Conservation (phyloP, 2,329 filamentous ascomycete genomes). For the Myriosclerotinia duriaeana region DNA sequence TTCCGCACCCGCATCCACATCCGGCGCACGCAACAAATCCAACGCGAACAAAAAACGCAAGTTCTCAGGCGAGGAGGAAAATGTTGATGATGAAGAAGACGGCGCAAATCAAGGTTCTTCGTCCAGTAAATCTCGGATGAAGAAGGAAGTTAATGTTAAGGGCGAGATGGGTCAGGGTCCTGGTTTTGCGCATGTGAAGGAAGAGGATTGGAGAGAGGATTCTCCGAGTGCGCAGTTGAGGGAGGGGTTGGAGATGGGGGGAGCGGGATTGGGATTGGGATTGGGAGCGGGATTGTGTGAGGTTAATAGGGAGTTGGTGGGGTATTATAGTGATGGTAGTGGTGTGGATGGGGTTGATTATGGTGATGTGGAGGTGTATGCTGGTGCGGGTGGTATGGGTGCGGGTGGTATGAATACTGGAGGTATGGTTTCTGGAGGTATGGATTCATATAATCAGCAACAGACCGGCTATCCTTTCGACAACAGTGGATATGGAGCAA, state of each 20-base stretch:
- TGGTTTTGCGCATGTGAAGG: not conserved
- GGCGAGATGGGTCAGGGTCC: not conserved
- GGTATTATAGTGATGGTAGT: not conserved
- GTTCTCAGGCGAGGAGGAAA: constrained; percentile 27
- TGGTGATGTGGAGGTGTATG: constrained; percentile 4
- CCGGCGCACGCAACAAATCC: constrained; percentile 4
- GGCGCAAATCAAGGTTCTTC: constrained; percentile 20
- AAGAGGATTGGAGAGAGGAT: not conserved
- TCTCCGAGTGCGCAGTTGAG: not conserved
- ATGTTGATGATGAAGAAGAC: constrained; percentile 33
- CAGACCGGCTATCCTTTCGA: not conserved
- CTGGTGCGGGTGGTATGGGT: not conserved
- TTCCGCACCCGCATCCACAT: constrained; percentile 9
- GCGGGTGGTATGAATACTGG: not conserved
- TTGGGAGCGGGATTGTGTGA: constrained; percentile 9
- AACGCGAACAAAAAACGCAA: constrained; percentile 34
- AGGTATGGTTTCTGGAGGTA: not conserved
- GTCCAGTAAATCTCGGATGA: constrained; percentile 21
- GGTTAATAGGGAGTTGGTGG: constrained; percentile 10
- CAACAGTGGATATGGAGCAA: not conserved
- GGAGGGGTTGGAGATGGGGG: not conserved
- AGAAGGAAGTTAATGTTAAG: constrained; percentile 2
- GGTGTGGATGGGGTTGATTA: not conserved
- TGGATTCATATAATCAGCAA: not conserved
- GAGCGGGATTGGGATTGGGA: not conserved